Evolutionary conservation across 345 rosid species (phyloP).

Genomic region (Eucalyptus melliodora): DNA sequence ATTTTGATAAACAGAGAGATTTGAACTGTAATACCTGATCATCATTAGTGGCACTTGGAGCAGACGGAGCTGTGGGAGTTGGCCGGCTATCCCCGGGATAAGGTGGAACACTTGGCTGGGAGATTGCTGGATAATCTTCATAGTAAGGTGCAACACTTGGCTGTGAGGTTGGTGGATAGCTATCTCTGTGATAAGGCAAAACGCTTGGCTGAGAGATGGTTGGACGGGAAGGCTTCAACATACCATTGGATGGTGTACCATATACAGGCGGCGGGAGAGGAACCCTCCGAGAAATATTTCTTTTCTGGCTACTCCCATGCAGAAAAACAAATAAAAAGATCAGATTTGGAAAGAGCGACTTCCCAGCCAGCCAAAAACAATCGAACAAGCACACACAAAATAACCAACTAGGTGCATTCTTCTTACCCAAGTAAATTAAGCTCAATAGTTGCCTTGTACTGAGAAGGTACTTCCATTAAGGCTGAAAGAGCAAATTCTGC

Average conservation of each 20-base stretch:
- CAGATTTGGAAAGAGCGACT: not conserved
- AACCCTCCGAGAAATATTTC: slow-evolving; percentile 41
- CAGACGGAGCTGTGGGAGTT: not conserved
- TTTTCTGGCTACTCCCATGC: slow-evolving; percentile 29
- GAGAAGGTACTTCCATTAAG: slow-evolving; percentile 93
- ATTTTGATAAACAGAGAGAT: not conserved
- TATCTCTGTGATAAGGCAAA: slow-evolving; percentile 30
- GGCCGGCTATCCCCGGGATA: slow-evolving; percentile 14
- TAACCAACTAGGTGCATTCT: not conserved
- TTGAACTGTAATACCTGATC: slow-evolving; percentile 31
- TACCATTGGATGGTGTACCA: slow-evolving; percentile 19
- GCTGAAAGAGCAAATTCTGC: slow-evolving; percentile 85
- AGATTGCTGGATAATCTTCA: slow-evolving; percentile 33
- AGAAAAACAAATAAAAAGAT: not conserved
- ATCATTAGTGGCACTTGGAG: slow-evolving; percentile 37
- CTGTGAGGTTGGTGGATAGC: slow-evolving; percentile 23
- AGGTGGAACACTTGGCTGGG: slow-evolving; percentile 53
- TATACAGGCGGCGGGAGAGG: slow-evolving; percentile 70
- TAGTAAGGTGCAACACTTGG: slow-evolving; percentile 50
- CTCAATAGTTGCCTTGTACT: slow-evolving; percentile 88
- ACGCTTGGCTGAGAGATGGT: slow-evolving; percentile 45
- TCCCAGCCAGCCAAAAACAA: not conserved
- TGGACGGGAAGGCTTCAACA: slow-evolving; percentile 18
- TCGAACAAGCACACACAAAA: not conserved
- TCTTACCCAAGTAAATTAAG: slow-evolving; percentile 71